Percentiles rank a stretch among this genome's conserved stretches.
phyloP scores from a whole-genome alignment of 1,284 basidiomycete genomes.

The Cutaneotrichosporon spelunceum region DNA sequence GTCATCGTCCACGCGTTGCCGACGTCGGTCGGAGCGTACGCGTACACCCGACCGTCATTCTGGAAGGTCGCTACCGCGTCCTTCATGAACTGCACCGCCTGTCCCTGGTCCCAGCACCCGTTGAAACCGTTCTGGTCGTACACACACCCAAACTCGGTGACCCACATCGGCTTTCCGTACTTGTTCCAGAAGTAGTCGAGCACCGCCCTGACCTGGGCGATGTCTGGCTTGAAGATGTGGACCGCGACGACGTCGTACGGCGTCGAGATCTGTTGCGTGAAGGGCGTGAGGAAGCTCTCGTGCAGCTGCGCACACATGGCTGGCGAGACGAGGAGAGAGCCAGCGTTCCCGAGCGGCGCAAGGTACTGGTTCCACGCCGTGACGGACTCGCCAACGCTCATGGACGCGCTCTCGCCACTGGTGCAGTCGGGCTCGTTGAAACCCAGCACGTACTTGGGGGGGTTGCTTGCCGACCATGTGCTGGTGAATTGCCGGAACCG shows the following conservation, averaged over 20 bases:
- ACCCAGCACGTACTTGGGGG: conserved; percentile 36
- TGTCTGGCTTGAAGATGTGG: conserved; percentile 48
- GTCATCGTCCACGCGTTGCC: background rate
- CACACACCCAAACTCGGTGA: conserved; percentile 51
- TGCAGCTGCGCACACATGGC: conserved; percentile 33
- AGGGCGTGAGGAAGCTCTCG: conserved; percentile 32
- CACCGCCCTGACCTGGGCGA: conserved; percentile 39
- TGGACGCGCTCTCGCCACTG: conserved; percentile 15
- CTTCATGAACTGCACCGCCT: conserved; percentile 29
- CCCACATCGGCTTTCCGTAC: conserved; percentile 51
- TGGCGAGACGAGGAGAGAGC: conserved; percentile 32
- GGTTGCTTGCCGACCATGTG: conserved; percentile 13
- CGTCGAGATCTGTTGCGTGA: conserved; percentile 29
- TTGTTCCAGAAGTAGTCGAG: conserved; percentile 45
- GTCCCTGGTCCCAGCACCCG: conserved; percentile 20
- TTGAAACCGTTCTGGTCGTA: conserved; percentile 35
- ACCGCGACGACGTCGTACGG: conserved; percentile 17
- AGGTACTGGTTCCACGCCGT: conserved; percentile 44
- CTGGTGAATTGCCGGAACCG: conserved; percentile 42
- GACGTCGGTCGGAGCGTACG: conserved; percentile 24
- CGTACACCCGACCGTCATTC: conserved; percentile 41
- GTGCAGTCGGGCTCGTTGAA: conserved; percentile 52
- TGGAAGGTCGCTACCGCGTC: conserved; percentile 48
- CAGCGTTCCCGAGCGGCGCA: conserved; percentile 37
- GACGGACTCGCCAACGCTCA: conserved; percentile 19